Conservation (phyloP, 148 eudicot genomes). For the Camellia japonica region DNA sequence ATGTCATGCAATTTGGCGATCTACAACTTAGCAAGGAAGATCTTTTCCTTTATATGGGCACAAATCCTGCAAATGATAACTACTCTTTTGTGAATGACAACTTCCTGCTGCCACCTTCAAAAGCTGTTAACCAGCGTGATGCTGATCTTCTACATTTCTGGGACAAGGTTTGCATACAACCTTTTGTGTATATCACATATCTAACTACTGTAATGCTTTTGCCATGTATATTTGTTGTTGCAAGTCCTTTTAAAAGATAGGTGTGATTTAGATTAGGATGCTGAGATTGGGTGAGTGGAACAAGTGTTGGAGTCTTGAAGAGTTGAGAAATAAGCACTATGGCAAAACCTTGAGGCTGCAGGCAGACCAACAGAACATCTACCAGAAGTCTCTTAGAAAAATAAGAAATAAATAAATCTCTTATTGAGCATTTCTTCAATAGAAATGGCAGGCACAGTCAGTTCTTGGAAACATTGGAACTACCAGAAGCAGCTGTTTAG, state of each 20-base stretch:
- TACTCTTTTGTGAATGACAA: constrained; percentile 52
- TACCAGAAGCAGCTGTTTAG: not conserved
- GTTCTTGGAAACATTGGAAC: not conserved
- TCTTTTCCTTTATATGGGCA: constrained; percentile 70
- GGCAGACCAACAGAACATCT: not conserved
- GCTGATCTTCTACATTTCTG: constrained; percentile 97
- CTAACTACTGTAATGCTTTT: not conserved
- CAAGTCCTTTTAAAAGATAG: not conserved
- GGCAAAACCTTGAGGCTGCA: not conserved
- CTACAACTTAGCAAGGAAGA: constrained; percentile 50
- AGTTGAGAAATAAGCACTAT: not conserved
- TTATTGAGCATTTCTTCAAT: not conserved
- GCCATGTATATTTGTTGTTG: not conserved
- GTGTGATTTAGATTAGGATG: not conserved
- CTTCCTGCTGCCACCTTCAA: constrained; percentile 45
- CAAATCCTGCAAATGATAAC: constrained; percentile 91
- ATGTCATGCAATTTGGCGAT: constrained; percentile 96
- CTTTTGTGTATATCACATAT: not conserved
- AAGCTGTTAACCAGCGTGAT: constrained; percentile 93
- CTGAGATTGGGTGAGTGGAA: constrained; percentile 3
- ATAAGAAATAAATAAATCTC: not conserved
- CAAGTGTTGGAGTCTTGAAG: not conserved
- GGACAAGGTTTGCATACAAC: constrained; percentile 65
- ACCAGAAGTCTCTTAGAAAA: not conserved
- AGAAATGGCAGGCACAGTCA: not conserved